Base-by-base conservation (phyloP, 2,329 filamentous ascomycete species). In the Alternaria angustiovoidea region DNA sequence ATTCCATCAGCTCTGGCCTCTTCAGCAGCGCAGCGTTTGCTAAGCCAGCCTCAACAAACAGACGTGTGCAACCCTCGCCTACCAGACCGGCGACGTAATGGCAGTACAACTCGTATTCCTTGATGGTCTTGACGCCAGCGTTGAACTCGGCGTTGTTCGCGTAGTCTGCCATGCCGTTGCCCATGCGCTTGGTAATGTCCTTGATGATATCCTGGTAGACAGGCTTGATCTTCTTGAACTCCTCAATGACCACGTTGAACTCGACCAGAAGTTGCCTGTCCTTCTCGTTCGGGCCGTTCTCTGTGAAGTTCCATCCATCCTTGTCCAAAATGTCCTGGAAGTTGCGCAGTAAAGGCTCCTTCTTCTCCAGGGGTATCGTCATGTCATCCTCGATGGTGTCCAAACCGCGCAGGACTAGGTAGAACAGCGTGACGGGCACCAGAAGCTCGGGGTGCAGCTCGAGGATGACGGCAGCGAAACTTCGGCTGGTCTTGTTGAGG, bases 341-440 rank as follows among this genome's bases (percentile, higher is more conserved):
- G 47, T 90, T 85, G 63, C 94, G 88, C 62, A 99, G 84, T 57
- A 97, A 81, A 2, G 93, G 93, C 75, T 96, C 91, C 82, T 99
- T 99, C 74, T 86, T 89, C 66, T 87, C 85, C 39, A 94, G 82
- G 3, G 90, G 84, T 62, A 99, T 90, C 5, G 93, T 96, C 89
- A 97, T 98, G 80, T 99, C 95, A 84, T 99, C 95, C 81, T 99
- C 95, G 62, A 99, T 92, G n/a, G 95, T 99, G 80, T 99, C 95
- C 51, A 99, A 87, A 47, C 92, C 95, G 62, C 95, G 92, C 55
- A 99, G 86, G 54, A 93, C 87, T 28, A 99, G 87, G 82, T 99
- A 99, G 85, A 99, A 99, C 9, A 98, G 84, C 57, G 90, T 89
- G 46, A 98, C 86, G 24, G 95, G 93, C 41, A 97, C 87, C 36